These are phyloP conservation scores for Gossypium laxum DNA, from an alignment of 441 rosid genomes.

Conservation along the genomic window DNA sequence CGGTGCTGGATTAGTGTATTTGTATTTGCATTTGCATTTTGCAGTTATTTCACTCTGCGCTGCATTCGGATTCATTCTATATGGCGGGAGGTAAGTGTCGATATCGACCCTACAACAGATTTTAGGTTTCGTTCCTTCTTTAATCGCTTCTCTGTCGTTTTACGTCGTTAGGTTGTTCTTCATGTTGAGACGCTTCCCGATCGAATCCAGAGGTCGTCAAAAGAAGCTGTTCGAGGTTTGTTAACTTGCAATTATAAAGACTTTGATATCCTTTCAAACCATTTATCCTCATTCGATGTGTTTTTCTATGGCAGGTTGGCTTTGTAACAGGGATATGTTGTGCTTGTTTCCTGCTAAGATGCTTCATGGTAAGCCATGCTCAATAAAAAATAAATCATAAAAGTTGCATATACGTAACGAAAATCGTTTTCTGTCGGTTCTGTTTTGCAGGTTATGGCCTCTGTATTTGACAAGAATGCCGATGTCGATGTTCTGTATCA, in stretches of 20 bases:
- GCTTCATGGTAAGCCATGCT: constrained; percentile 38
- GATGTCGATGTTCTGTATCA: constrained; percentile 60
- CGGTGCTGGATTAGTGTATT: not conserved
- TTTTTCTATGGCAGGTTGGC: too few relatives aligned
- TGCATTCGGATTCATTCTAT: constrained; percentile 48
- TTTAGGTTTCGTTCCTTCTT: not conserved
- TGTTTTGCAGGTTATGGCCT: constrained; percentile 37
- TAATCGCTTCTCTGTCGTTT: not conserved
- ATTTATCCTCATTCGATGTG: too few relatives aligned
- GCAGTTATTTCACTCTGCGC: constrained; percentile 42
- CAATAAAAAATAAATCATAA: not conserved
- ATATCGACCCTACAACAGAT: not conserved
- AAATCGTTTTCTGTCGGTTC: not conserved
- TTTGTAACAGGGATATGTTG: too few relatives aligned
- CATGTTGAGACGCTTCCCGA: constrained; percentile 67
- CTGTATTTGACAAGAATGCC: constrained; percentile 50
- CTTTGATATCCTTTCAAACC: not conserved
- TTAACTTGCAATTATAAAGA: constrained; percentile 7
- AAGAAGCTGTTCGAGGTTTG: constrained; percentile 72
- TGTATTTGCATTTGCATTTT: not conserved
- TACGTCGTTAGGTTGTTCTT: constrained; percentile 41
- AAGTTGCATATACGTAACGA: not conserved
- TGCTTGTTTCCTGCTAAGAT: constrained; percentile 19
- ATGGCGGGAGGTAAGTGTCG: constrained; percentile 50
- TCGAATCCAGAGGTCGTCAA: constrained; percentile 70